Evolutionary conservation across 495 filamentous ascomycete species (phyloP), one percentile per base, ranked within the genome.

Genomic region (Amphirosellinia nigrospora): DNA sequence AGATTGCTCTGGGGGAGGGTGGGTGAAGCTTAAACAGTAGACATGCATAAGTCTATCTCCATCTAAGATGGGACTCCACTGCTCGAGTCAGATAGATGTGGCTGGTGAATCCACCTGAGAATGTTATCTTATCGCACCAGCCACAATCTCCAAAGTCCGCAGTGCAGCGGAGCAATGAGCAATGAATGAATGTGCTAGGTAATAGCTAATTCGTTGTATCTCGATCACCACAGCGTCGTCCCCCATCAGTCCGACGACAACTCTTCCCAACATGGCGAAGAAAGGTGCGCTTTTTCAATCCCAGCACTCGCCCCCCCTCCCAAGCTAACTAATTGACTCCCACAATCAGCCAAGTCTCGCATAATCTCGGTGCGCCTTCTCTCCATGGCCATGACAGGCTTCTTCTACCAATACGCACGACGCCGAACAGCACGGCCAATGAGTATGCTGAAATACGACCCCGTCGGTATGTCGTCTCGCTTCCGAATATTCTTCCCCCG

Each of bases 381-480:
- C 80, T 97, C 94, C 65, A 99, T 98, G 96, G 96, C 96, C 70
- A 90, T 97, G 89, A 99, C 96, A 16, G 96, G 96, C 74, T 99
- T 92, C 86, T 99, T 93, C 85, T 93, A 93, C 79, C 96, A 93
- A 65, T 87, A 94, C 79, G 86, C 92, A 64, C 92, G 96, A 38
- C 94, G 94, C 19, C 90, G 96, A 61, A 84, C 86, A 30, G 86
- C 94, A 68, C 84, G 90, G 46, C 96, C 96, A 45, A 87, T 98
- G 80, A 95, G 92, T 82, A 97, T 98, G 94, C 86, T 98, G 72
- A 99, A 99, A 84, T 98, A 99, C 80, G 96, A 99, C 82, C 96
- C 96, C 68, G 92, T 99, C 75, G 92, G 97, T 92, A 93, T 81
- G 93, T 84, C 48, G 23, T 62, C 13, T 53, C 56, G 39, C 28